Percentiles rank a stretch among this genome's conserved stretches.
Evolutionary conservation across 345 rosid species (phyloP).

Genomic region (Sonneratia caseolaris): DNA sequence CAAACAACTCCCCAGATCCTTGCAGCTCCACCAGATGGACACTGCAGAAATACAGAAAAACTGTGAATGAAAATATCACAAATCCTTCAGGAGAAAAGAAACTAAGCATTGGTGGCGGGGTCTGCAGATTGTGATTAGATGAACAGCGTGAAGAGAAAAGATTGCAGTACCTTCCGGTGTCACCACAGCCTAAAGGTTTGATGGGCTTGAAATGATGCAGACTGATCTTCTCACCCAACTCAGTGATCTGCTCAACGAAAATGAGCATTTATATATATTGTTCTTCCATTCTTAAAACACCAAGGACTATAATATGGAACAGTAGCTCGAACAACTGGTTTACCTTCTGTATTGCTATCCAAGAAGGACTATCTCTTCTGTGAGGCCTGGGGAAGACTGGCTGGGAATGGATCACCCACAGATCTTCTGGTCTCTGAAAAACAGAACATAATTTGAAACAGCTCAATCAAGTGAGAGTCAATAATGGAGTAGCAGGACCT

Average conservation of each 20-base stretch:
- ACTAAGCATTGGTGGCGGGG: not conserved
- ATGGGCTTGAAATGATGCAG: conserved; percentile 85
- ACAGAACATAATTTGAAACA: conserved; percentile 17
- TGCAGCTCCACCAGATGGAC: conserved; percentile 89
- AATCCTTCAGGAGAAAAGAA: not conserved
- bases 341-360: conserved; percentile 88
- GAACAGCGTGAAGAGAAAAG: not conserved
- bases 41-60: conserved; percentile 21
- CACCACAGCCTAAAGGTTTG: conserved; percentile 93
- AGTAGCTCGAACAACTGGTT: too few species aligned
- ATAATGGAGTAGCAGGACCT: not conserved
- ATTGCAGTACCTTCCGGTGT: conserved; percentile 75
- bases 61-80: not conserved
- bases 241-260: conserved; percentile 46
- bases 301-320: not conserved
- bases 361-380: conserved; percentile 49
- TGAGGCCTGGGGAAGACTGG: conserved; percentile 83
- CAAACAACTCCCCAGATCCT: conserved; percentile 63
- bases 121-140: not conserved
- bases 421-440: conserved; percentile 80
- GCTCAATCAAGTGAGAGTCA: not conserved
- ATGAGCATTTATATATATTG: conserved; percentile 6
- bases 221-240: conserved; percentile 57
- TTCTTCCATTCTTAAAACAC: not conserved
- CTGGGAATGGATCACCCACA: conserved; percentile 81